These are phyloP conservation scores for Monosporascus sp. DNA, from an alignment of 2,329 filamentous ascomycete genomes.

Conservation along the genomic window DNA sequence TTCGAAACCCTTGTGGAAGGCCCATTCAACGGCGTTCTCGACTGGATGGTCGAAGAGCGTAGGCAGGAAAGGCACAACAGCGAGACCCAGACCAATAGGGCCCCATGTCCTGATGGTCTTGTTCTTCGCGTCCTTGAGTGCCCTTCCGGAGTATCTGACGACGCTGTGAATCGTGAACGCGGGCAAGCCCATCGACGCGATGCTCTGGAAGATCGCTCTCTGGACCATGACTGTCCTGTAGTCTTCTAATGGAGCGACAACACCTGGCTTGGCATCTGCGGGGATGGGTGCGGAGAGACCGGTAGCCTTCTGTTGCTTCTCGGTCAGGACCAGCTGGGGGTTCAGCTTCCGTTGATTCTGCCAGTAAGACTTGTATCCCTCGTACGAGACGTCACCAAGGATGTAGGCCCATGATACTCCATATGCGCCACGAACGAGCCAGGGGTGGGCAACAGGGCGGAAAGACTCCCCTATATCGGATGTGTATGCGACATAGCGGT, in stretches of 20 bases:
- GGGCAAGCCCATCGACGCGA: constrained; percentile 91
- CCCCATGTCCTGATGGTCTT: constrained; percentile 73
- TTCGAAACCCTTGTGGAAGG: constrained; percentile 78
- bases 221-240: constrained; percentile 89
- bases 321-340: constrained; percentile 55
- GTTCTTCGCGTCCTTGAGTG: constrained; percentile 81
- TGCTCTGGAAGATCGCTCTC: constrained; percentile 79
- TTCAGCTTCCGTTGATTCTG: constrained; percentile 74
- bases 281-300: constrained; percentile 35
- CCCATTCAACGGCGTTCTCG: constrained; percentile 84
- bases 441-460: constrained; percentile 83
- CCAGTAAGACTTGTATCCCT: constrained; percentile 92
- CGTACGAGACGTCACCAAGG: constrained; percentile 81
- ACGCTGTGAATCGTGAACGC: constrained; percentile 93
- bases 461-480: constrained; percentile 96
- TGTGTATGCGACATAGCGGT: constrained; percentile 96
- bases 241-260: constrained; percentile 72
- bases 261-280: constrained; percentile 30
- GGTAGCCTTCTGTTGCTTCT: constrained; percentile 42
- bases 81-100: constrained; percentile 78
- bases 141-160: constrained; percentile 79
- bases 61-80: constrained; percentile 77
- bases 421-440: constrained; percentile 76
- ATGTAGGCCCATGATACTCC: constrained; percentile 91
- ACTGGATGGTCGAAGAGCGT: constrained; percentile 87